phyloP scores from a whole-genome alignment of 208 protist genomes.

The Leishmania braziliensis region DNA sequence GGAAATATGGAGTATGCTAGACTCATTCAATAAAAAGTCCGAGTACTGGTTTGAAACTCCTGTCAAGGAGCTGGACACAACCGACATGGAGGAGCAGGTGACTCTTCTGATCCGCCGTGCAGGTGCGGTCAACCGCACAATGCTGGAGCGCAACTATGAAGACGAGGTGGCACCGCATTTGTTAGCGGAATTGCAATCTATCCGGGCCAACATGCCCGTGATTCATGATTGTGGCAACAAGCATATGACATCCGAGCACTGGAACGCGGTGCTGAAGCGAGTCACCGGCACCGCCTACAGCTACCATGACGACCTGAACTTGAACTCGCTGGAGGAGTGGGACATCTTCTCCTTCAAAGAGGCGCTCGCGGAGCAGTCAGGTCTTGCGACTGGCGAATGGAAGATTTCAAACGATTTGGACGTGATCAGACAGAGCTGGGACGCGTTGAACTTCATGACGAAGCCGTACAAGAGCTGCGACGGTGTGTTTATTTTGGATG shows the following conservation, averaged over 20 bases:
- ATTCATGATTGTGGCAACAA: conserved; percentile 95
- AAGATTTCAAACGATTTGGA: conserved; percentile 93
- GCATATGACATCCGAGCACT: conserved; percentile 89
- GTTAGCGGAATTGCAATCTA: conserved; percentile 73
- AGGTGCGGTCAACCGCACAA: conserved; percentile 63
- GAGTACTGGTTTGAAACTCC: conserved; percentile 86
- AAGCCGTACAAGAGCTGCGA: conserved; percentile 89
- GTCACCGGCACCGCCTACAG: conserved; percentile 85
- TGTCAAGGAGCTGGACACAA: conserved; percentile 82
- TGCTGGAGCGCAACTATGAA: conserved; percentile 82
- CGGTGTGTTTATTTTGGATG: conserved; percentile 89
- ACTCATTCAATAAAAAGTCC: conserved; percentile 81
- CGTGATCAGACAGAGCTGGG: conserved; percentile 88
- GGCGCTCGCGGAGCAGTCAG: conserved; percentile 85
- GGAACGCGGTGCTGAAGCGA: conserved; percentile 91
- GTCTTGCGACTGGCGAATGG: conserved; percentile 93
- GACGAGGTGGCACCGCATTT: conserved; percentile 86
- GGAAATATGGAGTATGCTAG: conserved; percentile 84
- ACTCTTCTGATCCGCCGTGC: conserved; percentile 76
- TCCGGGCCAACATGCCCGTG: conserved; percentile 81
- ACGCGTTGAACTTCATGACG: conserved; percentile 67
- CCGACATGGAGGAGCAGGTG: conserved; percentile 86
- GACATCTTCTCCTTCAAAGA: conserved; percentile 89
- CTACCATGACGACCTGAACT: conserved; percentile 86
- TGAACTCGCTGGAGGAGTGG: conserved; percentile 79